Evolutionary conservation across 2,329 filamentous ascomycete species (phyloP).

Genomic region (Aureobasidium sp.): DNA sequence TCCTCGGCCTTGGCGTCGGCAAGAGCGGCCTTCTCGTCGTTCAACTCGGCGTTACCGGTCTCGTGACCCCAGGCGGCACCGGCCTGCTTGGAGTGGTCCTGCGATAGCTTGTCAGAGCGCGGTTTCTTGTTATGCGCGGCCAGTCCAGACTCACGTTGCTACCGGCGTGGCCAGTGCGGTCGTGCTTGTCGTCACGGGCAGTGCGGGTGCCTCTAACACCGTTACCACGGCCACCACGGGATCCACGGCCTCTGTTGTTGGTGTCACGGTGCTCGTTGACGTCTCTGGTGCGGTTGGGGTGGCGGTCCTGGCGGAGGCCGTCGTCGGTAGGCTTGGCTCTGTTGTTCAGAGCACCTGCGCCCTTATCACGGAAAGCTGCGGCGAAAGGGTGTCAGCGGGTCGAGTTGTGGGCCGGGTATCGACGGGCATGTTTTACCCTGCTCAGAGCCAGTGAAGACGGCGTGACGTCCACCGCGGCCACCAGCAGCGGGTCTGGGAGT

Average conservation of each 20-base stretch:
- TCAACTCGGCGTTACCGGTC: slow-evolving; percentile 75
- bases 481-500: slow-evolving; percentile 33
- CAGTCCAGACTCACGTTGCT: slow-evolving; percentile 38
- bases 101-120: slow-evolving; percentile 37
- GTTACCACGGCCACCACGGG: slow-evolving; percentile 42
- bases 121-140: neutral
- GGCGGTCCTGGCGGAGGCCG: slow-evolving; percentile 45
- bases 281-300: slow-evolving; percentile 25
- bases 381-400: neutral
- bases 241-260: slow-evolving; percentile 39
- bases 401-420: neutral
- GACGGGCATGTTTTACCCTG: slow-evolving; percentile 59
- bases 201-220: slow-evolving; percentile 48
- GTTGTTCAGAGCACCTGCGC: slow-evolving; percentile 75
- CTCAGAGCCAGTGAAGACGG: slow-evolving; percentile 68
- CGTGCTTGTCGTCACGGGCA: slow-evolving; percentile 55
- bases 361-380: slow-evolving; percentile 82
- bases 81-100: slow-evolving; percentile 75
- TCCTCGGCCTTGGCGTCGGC: slow-evolving; percentile 80
- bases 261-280: slow-evolving; percentile 19
- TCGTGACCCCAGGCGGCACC: slow-evolving; percentile 82
- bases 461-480: slow-evolving; percentile 48
- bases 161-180: slow-evolving; percentile 46
- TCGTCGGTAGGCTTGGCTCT: slow-evolving; percentile 73
- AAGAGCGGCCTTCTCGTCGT: slow-evolving; percentile 87